phyloP scores from a whole-genome alignment of 371 early-diverging fungal genomes.

The Mortierella sp. region DNA sequence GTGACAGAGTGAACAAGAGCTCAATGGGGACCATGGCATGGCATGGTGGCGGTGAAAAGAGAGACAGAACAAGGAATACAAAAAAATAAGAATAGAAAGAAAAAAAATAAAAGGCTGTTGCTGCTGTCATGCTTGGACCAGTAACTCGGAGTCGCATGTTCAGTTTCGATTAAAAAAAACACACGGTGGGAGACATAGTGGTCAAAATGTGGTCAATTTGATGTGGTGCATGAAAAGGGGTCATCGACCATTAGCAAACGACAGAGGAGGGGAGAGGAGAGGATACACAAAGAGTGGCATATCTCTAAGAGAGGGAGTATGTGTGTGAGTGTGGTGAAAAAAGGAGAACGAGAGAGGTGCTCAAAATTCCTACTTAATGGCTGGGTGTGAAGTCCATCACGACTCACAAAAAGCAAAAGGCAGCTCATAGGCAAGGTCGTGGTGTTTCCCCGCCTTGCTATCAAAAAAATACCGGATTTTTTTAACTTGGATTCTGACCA shows the following conservation, averaged over 20 bases:
- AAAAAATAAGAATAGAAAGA: background rate
- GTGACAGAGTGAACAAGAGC: background rate
- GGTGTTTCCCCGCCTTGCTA: background rate
- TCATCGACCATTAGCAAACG: no score
- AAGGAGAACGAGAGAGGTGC: no score
- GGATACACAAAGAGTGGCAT: no score
- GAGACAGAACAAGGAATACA: background rate
- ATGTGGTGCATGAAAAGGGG: background rate
- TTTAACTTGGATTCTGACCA: background rate
- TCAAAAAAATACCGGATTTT: background rate
- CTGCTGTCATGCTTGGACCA: background rate
- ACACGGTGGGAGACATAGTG: background rate
- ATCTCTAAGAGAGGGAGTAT: no score
- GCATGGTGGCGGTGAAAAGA: background rate
- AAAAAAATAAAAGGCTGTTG: background rate
- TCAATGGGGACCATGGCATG: background rate
- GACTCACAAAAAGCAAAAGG: no score
- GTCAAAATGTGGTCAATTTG: background rate
- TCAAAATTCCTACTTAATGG: no score
- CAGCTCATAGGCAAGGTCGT: no score
- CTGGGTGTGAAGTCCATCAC: no score
- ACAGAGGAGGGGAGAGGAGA: no score
- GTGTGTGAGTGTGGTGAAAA: no score
- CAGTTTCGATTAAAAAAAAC: background rate
- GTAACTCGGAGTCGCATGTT: conserved; percentile 3